Base-by-base conservation (phyloP, 805 yeast species). In the Candida dendrica region DNA sequence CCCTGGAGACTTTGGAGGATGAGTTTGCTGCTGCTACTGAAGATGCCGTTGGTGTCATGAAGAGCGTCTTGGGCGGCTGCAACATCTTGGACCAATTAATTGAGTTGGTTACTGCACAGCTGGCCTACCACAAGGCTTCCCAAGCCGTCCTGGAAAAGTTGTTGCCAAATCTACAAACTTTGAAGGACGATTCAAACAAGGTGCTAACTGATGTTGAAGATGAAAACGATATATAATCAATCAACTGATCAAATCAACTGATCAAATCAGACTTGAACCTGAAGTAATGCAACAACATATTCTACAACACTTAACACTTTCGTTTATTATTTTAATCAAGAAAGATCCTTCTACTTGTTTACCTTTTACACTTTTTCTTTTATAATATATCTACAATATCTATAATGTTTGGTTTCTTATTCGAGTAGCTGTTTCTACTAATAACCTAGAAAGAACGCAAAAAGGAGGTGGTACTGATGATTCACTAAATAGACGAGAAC, bases 1-100 rank as follows among this genome's bases (percentile, higher is more conserved):
- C 79, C 48, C 81, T 87, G 74, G 95, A 87, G 63, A 76, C 81
- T 47, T 79, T 87, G 40, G 96, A 87, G 66, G 96, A 87, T 56
- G 90, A 84, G 56, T 87, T 87, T 61, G 95, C 93, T 37, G 86
- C 84, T 51, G 83, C 90, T 19, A 88, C 88, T 30, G 95, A 87
- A 65, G 93, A 84, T 56, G 93, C 95, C 33, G 87, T 86, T 42
- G 68, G 79, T 33, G 77, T 83, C 45, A 82, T 87, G 90, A 86
- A 81, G 66, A 80, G 81, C 58, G 90, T 84, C 24, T 75, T 87
- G 50, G 80, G 81, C 43, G 71, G 79, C 42, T 79, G 89, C 17
- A 74, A 78, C 51, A 83, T 89, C 15, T 69, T 84, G 50, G 73
- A 77, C 40, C 81, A 81, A 59, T 66, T 86, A 44, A 69, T 72